Evolutionary conservation across 768 basidiomycete genomes (phyloP), one percentile per base, ranked within the genome.

Genomic region (Pholiota molesta): DNA sequence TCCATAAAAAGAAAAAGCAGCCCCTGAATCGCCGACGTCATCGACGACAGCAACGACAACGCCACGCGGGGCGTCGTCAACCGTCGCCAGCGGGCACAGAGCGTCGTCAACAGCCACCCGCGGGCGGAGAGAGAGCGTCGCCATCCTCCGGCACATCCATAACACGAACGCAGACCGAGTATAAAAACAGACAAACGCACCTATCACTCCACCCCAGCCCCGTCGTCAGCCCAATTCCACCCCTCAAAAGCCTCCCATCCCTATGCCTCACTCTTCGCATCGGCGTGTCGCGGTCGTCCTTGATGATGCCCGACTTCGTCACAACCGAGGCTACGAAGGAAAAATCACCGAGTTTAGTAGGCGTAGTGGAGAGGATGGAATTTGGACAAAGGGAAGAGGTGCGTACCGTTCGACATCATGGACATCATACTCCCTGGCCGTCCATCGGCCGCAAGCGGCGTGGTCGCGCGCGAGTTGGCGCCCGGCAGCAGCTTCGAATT

Each of bases 121-220:
- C 26, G 26, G 26, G 26, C 26, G 2, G 26, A 26, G 26, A 26
- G n/a, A n/a, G n/a, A n/a, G n/a, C n/a, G n/a, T n/a, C n/a, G n/a
- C n/a, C n/a, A n/a, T n/a, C n/a, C n/a, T n/a, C n/a, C n/a, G n/a
- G n/a, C n/a, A n/a, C n/a, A n/a, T n/a, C n/a, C n/a, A n/a, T n/a
- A n/a, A n/a, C n/a, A n/a, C n/a, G n/a, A n/a, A n/a, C n/a, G n/a
- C n/a, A n/a, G n/a, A n/a, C n/a, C n/a, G n/a, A n/a, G n/a, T n/a
- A n/a, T n/a, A 62, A 57, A 33, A 62, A 60, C 45, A 59, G 52
- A 13, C 49, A n/a, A 19, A 73, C 80, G 14, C 37, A 88, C 86
- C 87, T 88, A 66, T 90, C 89, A 66, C 87, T 89, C 89, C 89
- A 90, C 0, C 89, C 89, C 14, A 90, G 73, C 6, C 89, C 89